Evolutionary conservation across 805 yeast genomes (phyloP).

Genomic region (Naumovozyma dairenensis): DNA sequence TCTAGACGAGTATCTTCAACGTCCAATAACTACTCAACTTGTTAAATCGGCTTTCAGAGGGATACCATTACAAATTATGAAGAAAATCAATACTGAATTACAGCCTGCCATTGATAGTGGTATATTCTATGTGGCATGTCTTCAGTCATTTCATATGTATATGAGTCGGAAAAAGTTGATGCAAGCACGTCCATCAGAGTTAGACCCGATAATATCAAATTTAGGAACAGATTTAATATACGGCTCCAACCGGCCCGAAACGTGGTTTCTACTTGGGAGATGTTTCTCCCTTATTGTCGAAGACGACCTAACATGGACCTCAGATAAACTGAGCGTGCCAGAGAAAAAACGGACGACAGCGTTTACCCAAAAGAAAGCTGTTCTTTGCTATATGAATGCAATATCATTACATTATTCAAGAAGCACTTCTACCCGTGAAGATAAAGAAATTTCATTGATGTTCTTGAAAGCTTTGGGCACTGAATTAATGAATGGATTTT

Average conservation of each 20-base stretch:
- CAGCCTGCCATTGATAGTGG: conserved; percentile 55
- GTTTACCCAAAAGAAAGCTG: conserved; percentile 52
- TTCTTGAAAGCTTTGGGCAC: conserved; percentile 17
- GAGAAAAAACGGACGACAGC: conserved; percentile 58
- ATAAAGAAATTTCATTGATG: conserved; percentile 10
- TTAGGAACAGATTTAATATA: conserved; percentile 58
- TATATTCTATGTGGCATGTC: conserved; percentile 37
- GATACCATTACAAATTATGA: conserved; percentile 23
- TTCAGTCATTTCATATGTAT: conserved; percentile 26
- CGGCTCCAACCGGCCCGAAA: conserved; percentile 61
- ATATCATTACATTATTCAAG: conserved; percentile 5
- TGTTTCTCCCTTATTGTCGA: conserved; percentile 72
- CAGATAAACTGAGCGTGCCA: conserved; percentile 60
- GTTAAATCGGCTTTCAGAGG: conserved; percentile 49
- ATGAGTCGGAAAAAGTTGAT: conserved; percentile 61
- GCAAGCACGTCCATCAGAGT: conserved; percentile 74
- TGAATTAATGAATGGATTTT: conserved; percentile 40
- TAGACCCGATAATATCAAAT: conserved; percentile 61
- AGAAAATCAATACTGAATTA: conserved; percentile 26
- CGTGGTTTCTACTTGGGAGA: conserved; percentile 79
- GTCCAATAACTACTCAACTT: conserved; percentile 35
- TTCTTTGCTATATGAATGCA: conserved; percentile 71
- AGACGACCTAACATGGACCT: conserved; percentile 86
- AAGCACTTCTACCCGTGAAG: conserved; percentile 7
- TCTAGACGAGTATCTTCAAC: conserved; percentile 40